Conservation (phyloP, 2,329 filamentous ascomycete genomes). For the Diaporthe vaccinii region DNA sequence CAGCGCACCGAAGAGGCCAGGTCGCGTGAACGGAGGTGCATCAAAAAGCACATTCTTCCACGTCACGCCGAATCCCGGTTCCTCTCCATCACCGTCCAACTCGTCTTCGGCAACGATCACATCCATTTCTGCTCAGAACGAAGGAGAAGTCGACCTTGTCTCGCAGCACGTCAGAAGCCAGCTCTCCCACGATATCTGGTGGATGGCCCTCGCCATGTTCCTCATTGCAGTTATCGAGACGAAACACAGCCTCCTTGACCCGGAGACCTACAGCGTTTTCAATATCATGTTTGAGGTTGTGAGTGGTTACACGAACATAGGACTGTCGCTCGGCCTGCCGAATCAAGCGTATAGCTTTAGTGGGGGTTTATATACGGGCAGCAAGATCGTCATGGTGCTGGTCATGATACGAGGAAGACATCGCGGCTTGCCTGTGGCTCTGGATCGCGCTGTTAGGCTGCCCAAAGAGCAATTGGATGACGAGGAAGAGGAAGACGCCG, state of each 20-base stretch:
- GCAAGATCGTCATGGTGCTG: slow-evolving; percentile 37
- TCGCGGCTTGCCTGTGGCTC: slow-evolving; percentile 66
- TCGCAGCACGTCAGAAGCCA: slow-evolving; percentile 71
- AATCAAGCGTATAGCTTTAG: slow-evolving; percentile 37
- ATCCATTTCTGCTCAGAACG: slow-evolving; percentile 39
- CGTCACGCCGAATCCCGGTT: slow-evolving; percentile 4
- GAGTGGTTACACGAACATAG: slow-evolving; percentile 38
- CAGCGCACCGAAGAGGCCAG: slow-evolving; percentile 32
- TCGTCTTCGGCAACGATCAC: slow-evolving; percentile 38
- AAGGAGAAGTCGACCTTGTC: slow-evolving; percentile 42
- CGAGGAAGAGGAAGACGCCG: slow-evolving; percentile 38
- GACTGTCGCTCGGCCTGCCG: slow-evolving; percentile 34
- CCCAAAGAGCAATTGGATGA: slow-evolving; percentile 52
- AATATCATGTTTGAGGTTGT: slow-evolving; percentile 72
- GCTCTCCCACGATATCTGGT: slow-evolving; percentile 77
- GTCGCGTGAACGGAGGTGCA: slow-evolving; percentile 38
- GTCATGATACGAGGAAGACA: slow-evolving; percentile 64
- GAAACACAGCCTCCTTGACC: slow-evolving; percentile 64
- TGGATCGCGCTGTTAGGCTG: slow-evolving; percentile 66
- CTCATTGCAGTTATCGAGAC: slow-evolving; percentile 73
- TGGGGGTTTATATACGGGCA: slow-evolving; percentile 39
- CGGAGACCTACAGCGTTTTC: slow-evolving; percentile 69
- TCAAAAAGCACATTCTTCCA: slow-evolving; percentile 17
- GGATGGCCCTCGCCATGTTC: slow-evolving; percentile 71
- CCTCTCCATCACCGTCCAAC: neutral